Base-by-base conservation (phyloP, 768 basidiomycete genomes). In the Pholiota molesta region DNA sequence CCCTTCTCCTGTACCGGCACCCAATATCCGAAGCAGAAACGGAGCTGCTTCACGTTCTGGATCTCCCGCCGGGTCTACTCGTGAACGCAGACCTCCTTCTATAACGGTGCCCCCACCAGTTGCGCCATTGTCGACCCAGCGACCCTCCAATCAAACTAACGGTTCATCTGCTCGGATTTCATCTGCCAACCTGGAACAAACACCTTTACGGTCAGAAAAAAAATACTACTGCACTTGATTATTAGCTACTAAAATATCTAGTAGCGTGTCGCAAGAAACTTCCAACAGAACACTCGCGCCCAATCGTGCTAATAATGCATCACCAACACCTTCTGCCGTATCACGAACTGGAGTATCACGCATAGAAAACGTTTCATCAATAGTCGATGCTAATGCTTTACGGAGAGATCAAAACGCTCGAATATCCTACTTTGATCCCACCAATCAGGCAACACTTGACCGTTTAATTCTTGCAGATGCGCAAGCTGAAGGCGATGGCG, bases 381-480 rank as follows among this genome's bases (percentile, higher is more conserved):
- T 72, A 37, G 21, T 23, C n/a, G 76, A 80, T 29, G 77, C 72
- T 26, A 66, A 74, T 21, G 74, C 74, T 55, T 61, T 72, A 19
- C 85, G 89, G 17, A 80, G 83, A 64, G 90, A 86, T 59, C 86
- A 80, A 47, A 90, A 88, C 64, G 85, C 87, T 26, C 84, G 91
- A 26, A 83, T 95, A 21, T 94, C 93, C 0, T 92, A 90, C 71
- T 94, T 90, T 67, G 92, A 94, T 71, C 89, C 89, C 31, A 76
- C 84, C 13, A 92, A 95, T 70, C 91, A 94, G 76, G 84, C 83
- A 28, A 74, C 81, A 26, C 78, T 93, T 16, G 91, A 94, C 68
- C 84, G 90, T 2, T 78, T 95, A 16, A 81, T 94, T 16, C 80
- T 78, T 60, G 71, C 75, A 10, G 83, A 73, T 49, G 66, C 67